Base-by-base conservation (phyloP, 225 moss, liverwort and hornwort species). In the Sphagnum contortum region DNA sequence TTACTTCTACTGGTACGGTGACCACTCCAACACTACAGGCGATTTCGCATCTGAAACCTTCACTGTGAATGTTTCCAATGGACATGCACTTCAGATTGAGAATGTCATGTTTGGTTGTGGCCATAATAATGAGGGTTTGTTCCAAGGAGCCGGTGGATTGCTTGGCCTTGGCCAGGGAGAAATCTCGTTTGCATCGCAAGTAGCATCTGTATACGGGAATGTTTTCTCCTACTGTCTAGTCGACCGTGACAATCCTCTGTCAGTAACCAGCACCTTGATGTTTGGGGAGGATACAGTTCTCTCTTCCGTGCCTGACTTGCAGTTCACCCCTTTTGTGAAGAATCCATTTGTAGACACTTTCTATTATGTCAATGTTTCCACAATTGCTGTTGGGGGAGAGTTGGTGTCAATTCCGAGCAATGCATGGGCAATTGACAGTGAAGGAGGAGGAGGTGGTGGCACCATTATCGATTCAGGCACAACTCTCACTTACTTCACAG, bases 41-140 rank as follows among this genome's bases (percentile, higher is more conserved):
- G 75, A 82, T 57, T 82, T 54, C 62, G 74, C 81, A 14, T 61
- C 72, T 11, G 81, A 82, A 66, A 82, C 78, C 2, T 64, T 82
- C 14, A 82, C 81, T 48, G 74, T 82, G 62, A 78, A 78, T 64
- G 78, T 68, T 10, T 75, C 63, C 59, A 74, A 63, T 65, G 81
- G 81, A 4, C 69, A 69, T 58, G 70, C 76, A 57, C 66, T 79
- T 8, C 81, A 75, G 55, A 78, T 82, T 68, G 81, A 72, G 50
- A 68, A 82, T 57, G 75, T 82, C 52, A 69, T 82, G 6, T 75
- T 82, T 12, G 81, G 81, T 46, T 82, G 81, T 63, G 81, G 81
- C 47, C 78, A 82, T 62, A 75, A 73, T 48, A 82, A 82, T 47
- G 62, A 71, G 45, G 81, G 68, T 59, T 60, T 66, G 44, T 70